Percentiles rank a stretch among this genome's conserved stretches.
Conservation (phyloP, 805 yeast genomes). For the Hanseniaspora nectarophila region DNA sequence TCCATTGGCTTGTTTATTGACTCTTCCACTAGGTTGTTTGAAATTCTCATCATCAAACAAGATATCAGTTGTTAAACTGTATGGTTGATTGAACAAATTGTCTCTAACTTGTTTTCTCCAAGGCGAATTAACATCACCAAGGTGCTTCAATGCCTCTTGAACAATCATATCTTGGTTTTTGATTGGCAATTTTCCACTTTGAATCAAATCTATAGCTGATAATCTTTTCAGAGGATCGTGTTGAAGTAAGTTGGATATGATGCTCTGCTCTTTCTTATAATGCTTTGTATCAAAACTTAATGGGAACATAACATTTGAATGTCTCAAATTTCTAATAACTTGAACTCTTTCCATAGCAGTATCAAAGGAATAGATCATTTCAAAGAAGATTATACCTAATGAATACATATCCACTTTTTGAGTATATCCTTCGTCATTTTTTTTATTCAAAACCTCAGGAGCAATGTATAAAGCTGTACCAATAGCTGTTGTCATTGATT, state of each 20-base stretch:
- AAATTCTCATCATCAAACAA: conserved; percentile 48
- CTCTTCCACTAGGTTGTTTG: conserved; percentile 18
- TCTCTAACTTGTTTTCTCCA: conserved; percentile 90
- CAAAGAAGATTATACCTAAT: conserved; percentile 86
- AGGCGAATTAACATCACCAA: conserved; percentile 83
- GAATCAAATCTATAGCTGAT: conserved; percentile 59
- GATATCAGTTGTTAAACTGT: conserved; percentile 71
- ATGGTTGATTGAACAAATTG: conserved; percentile 73
- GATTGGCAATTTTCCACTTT: conserved; percentile 75
- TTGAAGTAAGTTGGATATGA: conserved; percentile 54
- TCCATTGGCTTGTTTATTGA: conserved; percentile 11
- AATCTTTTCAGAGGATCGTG: conserved; percentile 76
- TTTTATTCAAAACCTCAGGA: conserved; percentile 65
- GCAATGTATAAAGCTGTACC: conserved; percentile 95
- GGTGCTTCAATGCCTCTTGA: conserved; percentile 71
- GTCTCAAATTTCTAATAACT: conserved; percentile 54
- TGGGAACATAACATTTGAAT: conserved; percentile 56
- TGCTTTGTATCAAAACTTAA: conserved; percentile 44
- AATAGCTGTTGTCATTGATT: conserved; percentile 79
- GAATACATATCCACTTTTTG: conserved; percentile 95
- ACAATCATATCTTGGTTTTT: conserved; percentile 83
- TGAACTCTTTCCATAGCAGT: conserved; percentile 90
- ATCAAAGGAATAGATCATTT: conserved; percentile 73
- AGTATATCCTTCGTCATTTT: conserved; percentile 49
- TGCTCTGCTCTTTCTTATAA: conserved; percentile 47